Evolutionary conservation across 2,329 filamentous ascomycete species (phyloP), one percentile per base, ranked within the genome.

Genomic region (Lanzia echinophila): DNA sequence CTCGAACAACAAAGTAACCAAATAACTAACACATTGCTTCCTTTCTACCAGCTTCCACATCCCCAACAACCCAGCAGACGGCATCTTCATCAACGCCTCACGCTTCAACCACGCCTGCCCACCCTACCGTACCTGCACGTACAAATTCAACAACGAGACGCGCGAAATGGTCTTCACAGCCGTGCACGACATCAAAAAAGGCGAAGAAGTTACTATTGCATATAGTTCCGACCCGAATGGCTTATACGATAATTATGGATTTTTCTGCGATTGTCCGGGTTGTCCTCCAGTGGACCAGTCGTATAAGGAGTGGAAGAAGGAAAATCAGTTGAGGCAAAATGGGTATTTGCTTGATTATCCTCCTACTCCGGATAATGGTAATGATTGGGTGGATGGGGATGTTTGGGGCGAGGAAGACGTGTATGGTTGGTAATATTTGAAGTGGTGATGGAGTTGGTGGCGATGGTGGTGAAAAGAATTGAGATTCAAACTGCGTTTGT

Each of bases 81-180:
- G 24, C 3, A 51, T 57, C 50, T 81, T 80, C 54, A 70, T 75
- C 1, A 68, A 78, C 6, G 77, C 75, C 0, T 75, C 79, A 0
- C 72, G 79, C 2, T 82, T 84, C 67, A 84, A 84, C 62, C 81
- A 84, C 62, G 74, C 79, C 0, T 84, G 81, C 61, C 55, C 59
- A 1, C 69, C 72, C 0, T 64, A 74, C 42, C 62, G 80, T 24
- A 58, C 67, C 1, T 82, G 77, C 60, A 58, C 45, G 1, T 79
- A 73, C 58, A 22, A 6, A 1, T 65, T 55, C 36, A 70, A 77
- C 48, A 6, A 47, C 0, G 39, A 53, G 0, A 54, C 58, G 1
- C 58, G 67, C 6, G 63, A 68, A 3, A 71, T 84, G 33, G 64
- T 70, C 0, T 69, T 82, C 56, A 67, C 65, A 1, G 68, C 75